A percentile compares a stretch with the other conserved stretches of the same genome.
Conservation (phyloP, 2,329 filamentous ascomycete species). For the Parascedosporium putredinis region DNA sequence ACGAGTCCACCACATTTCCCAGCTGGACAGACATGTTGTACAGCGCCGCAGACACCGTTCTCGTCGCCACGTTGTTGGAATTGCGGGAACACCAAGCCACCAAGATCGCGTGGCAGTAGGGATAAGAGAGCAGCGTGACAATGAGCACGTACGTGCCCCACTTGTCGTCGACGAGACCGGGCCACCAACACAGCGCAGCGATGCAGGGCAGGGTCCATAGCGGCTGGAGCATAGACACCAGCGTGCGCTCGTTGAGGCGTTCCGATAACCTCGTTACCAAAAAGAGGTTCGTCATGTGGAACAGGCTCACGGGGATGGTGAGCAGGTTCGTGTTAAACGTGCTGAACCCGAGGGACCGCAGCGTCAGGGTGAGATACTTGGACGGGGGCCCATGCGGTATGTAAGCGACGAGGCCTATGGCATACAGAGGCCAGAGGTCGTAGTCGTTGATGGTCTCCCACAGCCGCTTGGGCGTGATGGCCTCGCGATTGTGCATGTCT, state of each 20-base stretch:
- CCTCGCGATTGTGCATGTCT: slow-evolving; percentile 48
- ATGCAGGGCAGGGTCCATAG: slow-evolving; percentile 46
- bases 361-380: slow-evolving; percentile 37
- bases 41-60: slow-evolving; percentile 45
- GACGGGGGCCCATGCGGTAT: slow-evolving; percentile 3
- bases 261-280: slow-evolving; percentile 36
- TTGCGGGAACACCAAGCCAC: slow-evolving; percentile 49
- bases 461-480: slow-evolving; percentile 35
- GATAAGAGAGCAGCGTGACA: slow-evolving; percentile 23
- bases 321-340: slow-evolving; percentile 47
- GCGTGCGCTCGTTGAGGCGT: slow-evolving; percentile 27
- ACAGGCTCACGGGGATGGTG: slow-evolving; percentile 34
- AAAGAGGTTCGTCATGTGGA: slow-evolving; percentile 28
- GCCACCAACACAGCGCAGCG: slow-evolving; percentile 28
- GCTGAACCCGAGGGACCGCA: slow-evolving; percentile 36
- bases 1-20: slow-evolving; percentile 20
- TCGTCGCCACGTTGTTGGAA: slow-evolving; percentile 45
- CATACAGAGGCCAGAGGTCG: slow-evolving; percentile 46
- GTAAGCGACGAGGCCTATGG: slow-evolving; percentile 33
- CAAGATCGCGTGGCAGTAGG: slow-evolving; percentile 31
- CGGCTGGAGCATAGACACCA: slow-evolving; percentile 32
- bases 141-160: slow-evolving; percentile 25
- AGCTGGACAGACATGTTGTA: slow-evolving; percentile 39
- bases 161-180: slow-evolving; percentile 16
- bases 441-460: slow-evolving; percentile 40